Conservation (phyloP, 179 eudicot genomes). For the Heliamphora pulchella region DNA sequence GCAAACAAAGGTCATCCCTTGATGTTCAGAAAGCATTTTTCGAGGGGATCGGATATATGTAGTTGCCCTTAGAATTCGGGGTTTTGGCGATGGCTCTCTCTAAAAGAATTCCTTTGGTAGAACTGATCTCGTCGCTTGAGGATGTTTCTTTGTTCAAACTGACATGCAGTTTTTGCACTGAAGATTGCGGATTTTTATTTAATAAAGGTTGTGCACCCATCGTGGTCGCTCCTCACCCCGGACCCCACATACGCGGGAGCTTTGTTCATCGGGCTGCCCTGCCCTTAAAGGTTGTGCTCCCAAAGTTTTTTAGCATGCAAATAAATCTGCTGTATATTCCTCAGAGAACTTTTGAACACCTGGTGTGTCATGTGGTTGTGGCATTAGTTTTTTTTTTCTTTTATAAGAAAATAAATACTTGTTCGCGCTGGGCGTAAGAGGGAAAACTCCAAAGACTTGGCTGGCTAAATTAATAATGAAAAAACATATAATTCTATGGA, state of each 20-base stretch:
- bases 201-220: not conserved
- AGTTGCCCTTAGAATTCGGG: not conserved
- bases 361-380: not conserved
- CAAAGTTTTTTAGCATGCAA: not conserved
- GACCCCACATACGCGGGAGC: no score
- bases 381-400: no score
- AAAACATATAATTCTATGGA: no score
- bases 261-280: no score
- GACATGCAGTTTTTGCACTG: not conserved
- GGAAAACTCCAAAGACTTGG: no score
- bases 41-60: not conserved
- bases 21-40: not conserved
- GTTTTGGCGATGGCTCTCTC: not conserved
- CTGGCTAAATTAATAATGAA: no score
- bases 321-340: not conserved
- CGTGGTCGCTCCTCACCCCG: no score
- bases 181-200: not conserved
- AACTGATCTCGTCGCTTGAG: not conserved
- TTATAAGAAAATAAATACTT: no score
- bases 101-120: not conserved
- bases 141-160: not conserved
- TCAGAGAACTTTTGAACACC: not conserved
- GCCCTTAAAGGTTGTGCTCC: no score
- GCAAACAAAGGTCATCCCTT: not conserved
- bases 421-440: no score